Base-by-base conservation (phyloP, 192 early-diverging fungal species). In the Rhizoclosmatium globosum region DNA sequence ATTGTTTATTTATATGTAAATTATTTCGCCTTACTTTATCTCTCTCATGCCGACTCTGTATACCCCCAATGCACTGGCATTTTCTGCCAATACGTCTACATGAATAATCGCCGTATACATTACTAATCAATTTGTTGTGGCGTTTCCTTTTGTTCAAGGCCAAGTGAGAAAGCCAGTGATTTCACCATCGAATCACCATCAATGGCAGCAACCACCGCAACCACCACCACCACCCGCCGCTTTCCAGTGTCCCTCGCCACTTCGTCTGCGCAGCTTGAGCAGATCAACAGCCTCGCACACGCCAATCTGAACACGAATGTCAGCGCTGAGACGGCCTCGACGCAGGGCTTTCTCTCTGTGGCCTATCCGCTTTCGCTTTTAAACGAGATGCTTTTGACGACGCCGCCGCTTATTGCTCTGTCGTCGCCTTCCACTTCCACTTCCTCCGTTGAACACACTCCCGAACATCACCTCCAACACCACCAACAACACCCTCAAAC, bases 271-370 rank as follows among this genome's bases (percentile, higher is more conserved):
- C 42, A 68, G 13, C 67, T 68, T 21, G 67, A 45, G 15, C 67
- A 68, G 45, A 68, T 68, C 67, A 23, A 23, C 15, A 3, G 13
- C 41, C 44, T 68, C 9, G 45, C 45, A 43, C 67, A n/a, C 9
- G 45, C 67, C 38, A 68, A 68, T 43, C 21, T 45, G 44, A 68
- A 68, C 2, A 17, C 21, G 13, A 68, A 68, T 43, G 39, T 68
- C 41, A 53, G 17, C 17, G 9, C 50, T 53, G 50, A 17, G 17
- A 46, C 13, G 0, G n/a, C 39, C 7, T 13, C 43, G 7, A 17
- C 21, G 9, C 13, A 68, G 19, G 67, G 67, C 7, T 68, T 68
- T 43, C 45, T 68, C 7, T 45, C 42, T 21, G 13, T 68, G 15
- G 67, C 38, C 17, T 68, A 68, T 23, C 17, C 42, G 15, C 7